Base-by-base conservation (phyloP, 768 basidiomycete species). In the Pholiota molesta region DNA sequence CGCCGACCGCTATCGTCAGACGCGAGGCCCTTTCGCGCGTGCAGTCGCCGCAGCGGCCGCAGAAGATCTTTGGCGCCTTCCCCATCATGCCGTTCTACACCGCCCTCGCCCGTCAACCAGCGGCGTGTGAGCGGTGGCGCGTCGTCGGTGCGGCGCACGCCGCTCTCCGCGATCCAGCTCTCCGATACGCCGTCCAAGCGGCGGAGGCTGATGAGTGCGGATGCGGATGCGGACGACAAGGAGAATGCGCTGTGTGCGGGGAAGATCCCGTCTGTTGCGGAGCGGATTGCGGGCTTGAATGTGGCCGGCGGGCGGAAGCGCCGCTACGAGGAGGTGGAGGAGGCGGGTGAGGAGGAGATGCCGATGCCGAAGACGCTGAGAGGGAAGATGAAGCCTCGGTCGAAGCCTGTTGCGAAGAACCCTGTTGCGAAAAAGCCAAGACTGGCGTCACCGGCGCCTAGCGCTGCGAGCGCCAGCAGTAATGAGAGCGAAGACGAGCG, bases 191-290 rank as follows among this genome's bases (percentile, higher is more conserved):
- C 79, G 21, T 71, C 75, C 19, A 79, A 77, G 64, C 79, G 66
- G 17, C 65, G 68, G 21, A 59, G 63, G 40, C 42, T 68, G 26
- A 57, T 62, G 58, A n/a, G 54, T 31, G 62, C 63, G 7, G 61
- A 63, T 33, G 64, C 68, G 72, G 73, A 87, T 1, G 72, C 86
- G 72, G 73, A 86, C 0, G 73, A 88, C 71, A 91, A 91, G 73
- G 90, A 92, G 70, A 91, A 91, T 67, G 61, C 72, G 33, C 29
- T 47, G 19, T n/a, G 55, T 23, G 52, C 31, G 9, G 54, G 5
- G 8, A 53, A 59, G 31, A 29, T 71, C 75, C 52, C 76, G 1
- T 75, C 82, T 39, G 76, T 83, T 21, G 63, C 75, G 31, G 86
- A 88, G 60, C 79, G 82, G 31, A 78, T 84, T 52, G 78, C 76